phyloP scores from a whole-genome alignment of 2,329 filamentous ascomycete species.

The Penicillium digitatum region DNA sequence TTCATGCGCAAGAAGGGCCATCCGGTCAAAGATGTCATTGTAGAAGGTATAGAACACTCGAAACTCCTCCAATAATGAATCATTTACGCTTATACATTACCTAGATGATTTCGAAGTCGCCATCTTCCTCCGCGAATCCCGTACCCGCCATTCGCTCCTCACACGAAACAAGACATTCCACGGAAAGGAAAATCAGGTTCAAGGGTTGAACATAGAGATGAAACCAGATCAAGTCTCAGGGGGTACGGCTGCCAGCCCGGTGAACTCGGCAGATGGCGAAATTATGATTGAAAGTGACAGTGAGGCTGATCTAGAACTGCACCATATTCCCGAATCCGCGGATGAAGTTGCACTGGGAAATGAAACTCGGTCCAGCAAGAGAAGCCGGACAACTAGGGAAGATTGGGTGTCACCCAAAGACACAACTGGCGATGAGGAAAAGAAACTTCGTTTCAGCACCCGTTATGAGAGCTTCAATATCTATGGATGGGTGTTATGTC shows the following conservation, averaged over 20 bases:
- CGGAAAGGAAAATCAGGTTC: constrained; percentile 39
- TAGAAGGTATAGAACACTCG: constrained; percentile 57
- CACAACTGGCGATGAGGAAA: constrained; percentile 64
- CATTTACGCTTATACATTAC: constrained; percentile 79
- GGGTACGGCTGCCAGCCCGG: neutral
- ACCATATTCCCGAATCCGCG: constrained; percentile 56
- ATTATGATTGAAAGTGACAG: constrained; percentile 61
- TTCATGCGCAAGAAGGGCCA: constrained; percentile 69
- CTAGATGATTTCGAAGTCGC: constrained; percentile 98
- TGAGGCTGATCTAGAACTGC: constrained; percentile 46
- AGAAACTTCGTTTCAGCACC: constrained; percentile 81
- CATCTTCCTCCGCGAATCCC: constrained; percentile 84
- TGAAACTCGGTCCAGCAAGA: neutral
- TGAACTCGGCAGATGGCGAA: constrained; percentile 31
- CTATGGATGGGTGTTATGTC: constrained; percentile 84
- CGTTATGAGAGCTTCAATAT: constrained; percentile 95
- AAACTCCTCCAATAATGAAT: constrained; percentile 43
- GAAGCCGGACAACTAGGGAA: neutral
- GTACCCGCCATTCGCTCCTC: constrained; percentile 78
- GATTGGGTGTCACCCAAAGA: neutral
- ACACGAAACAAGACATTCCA: constrained; percentile 78
- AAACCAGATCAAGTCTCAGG: constrained; percentile 27
- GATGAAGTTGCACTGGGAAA: constrained; percentile 2
- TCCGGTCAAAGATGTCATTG: constrained; percentile 80
- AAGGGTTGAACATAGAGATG: neutral